These are phyloP conservation scores for Halocafeteria seosinensis DNA, from an alignment of 108 stramenopile genomes.

Conservation along the genomic window DNA sequence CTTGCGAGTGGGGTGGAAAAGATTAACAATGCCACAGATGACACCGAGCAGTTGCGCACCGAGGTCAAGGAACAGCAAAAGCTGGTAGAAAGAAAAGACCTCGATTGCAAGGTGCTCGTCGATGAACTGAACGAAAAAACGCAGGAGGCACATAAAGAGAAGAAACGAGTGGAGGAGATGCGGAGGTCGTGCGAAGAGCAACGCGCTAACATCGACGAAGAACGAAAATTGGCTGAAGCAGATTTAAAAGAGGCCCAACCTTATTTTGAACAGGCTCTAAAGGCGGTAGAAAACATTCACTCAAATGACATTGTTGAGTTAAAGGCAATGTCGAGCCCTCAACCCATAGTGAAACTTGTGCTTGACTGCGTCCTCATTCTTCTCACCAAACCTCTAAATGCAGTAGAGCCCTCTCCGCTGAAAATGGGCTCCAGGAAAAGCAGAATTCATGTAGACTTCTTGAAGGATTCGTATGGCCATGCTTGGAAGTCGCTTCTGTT, in stretches of 20 bases:
- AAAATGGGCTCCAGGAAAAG: constrained; percentile 27
- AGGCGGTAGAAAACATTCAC: constrained; percentile 31
- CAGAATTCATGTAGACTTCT: constrained; percentile 22
- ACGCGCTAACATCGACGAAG: constrained; percentile 23
- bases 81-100: constrained; percentile 27
- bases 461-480: constrained; percentile 30
- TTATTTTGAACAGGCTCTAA: constrained; percentile 39
- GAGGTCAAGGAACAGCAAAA: constrained; percentile 38
- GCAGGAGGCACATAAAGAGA: constrained; percentile 46
- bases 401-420: constrained; percentile 8
- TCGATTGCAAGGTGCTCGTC: constrained; percentile 35
- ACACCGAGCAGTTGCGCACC: constrained; percentile 44
- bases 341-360: constrained; percentile 42
- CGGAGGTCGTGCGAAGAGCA: constrained; percentile 35
- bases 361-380: constrained; percentile 43
- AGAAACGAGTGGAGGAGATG: constrained; percentile 29
- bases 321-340: constrained; percentile 37
- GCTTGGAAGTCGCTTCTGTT: constrained; percentile 33
- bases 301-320: constrained; percentile 40
- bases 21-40: constrained; percentile 31
- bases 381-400: constrained; percentile 22
- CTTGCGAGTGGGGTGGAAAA: constrained; percentile 36
- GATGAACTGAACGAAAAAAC: constrained; percentile 26
- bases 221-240: constrained; percentile 22
- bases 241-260: constrained; percentile 44